Percentiles rank a stretch among this genome's conserved stretches.
These are phyloP conservation scores for Thelonectria discophora DNA, from an alignment of 2,329 filamentous ascomycete species.

Conservation along the genomic window DNA sequence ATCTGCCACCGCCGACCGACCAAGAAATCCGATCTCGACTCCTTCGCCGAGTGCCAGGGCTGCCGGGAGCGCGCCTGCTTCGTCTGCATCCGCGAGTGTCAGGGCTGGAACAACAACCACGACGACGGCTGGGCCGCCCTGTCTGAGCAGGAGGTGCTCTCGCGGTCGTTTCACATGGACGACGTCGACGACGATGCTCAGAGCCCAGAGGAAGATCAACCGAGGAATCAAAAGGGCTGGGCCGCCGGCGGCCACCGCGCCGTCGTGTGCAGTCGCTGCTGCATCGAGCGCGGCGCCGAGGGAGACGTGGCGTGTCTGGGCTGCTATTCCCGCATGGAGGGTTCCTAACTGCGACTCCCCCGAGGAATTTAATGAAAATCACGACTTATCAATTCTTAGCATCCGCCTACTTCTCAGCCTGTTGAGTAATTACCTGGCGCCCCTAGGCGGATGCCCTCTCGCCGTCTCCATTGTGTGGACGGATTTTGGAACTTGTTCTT, in stretches of 20 bases:
- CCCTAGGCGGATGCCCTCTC: conserved; percentile 12
- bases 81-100: conserved; percentile 73
- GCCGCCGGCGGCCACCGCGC: conserved; percentile 56
- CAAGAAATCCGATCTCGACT: conserved; percentile 71
- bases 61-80: conserved; percentile 72
- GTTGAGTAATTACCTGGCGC: too few relatives aligned
- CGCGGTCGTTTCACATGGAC: conserved; percentile 60
- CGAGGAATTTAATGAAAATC: conserved; percentile 21
- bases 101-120: conserved; percentile 53
- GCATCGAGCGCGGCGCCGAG: conserved; percentile 69
- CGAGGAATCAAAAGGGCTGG: conserved; percentile 47
- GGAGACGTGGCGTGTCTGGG: conserved; percentile 74
- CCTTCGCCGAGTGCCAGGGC: conserved; percentile 69
- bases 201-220: conserved; percentile 20
- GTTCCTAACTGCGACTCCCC: conserved; percentile 32
- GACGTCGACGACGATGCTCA: conserved; percentile 52
- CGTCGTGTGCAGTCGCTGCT: conserved; percentile 73
- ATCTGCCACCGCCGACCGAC: conserved; percentile 73
- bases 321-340: conserved; percentile 61
- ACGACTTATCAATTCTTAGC: conserved; percentile 22
- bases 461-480: conserved; percentile 10
- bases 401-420: too few relatives aligned
- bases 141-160: conserved; percentile 49
- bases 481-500: neutral
- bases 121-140: conserved; percentile 36